Conservation (phyloP, 2,329 filamentous ascomycete species). For the Arthroderma sp. region DNA sequence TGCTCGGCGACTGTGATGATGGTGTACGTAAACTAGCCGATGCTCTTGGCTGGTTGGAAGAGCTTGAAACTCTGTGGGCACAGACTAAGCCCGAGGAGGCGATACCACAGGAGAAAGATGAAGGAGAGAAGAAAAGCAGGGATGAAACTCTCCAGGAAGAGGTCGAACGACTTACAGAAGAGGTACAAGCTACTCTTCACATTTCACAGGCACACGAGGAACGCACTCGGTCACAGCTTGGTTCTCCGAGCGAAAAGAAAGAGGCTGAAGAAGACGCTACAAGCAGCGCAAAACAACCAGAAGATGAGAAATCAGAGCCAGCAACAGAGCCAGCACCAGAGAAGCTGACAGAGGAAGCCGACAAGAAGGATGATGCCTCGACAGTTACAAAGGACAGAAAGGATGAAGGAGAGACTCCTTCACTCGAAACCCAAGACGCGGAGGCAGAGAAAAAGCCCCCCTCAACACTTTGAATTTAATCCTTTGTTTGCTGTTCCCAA, state of each 20-base stretch:
- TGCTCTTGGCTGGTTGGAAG: slow-evolving; percentile 70
- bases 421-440: too few species aligned
- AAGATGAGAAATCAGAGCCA: not conserved
- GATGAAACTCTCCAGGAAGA: slow-evolving; percentile 47
- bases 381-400: too few species aligned
- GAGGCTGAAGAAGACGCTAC: not conserved
- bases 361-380: too few species aligned
- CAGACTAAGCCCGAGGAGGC: slow-evolving; percentile 50
- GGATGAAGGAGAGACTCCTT: too few species aligned
- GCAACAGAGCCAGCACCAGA: too few species aligned
- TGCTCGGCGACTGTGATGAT: slow-evolving; percentile 70
- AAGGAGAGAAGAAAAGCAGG: slow-evolving; percentile 27
- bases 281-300: not conserved
- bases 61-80: slow-evolving; percentile 67
- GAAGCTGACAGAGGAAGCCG: too few species aligned
- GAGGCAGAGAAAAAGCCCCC: too few species aligned
- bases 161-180: slow-evolving; percentile 44
- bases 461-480: too few species aligned
- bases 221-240: slow-evolving; percentile 22
- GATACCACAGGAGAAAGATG: slow-evolving; percentile 26
- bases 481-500: too few species aligned
- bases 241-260: slow-evolving; percentile 6
- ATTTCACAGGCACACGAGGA: slow-evolving; percentile 35
- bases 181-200: slow-evolving; percentile 44
- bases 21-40: slow-evolving; percentile 68